A percentile compares a stretch with the other conserved stretches of the same genome.
Conservation (phyloP, 192 early-diverging fungal genomes). For the Coemansia sp. region DNA sequence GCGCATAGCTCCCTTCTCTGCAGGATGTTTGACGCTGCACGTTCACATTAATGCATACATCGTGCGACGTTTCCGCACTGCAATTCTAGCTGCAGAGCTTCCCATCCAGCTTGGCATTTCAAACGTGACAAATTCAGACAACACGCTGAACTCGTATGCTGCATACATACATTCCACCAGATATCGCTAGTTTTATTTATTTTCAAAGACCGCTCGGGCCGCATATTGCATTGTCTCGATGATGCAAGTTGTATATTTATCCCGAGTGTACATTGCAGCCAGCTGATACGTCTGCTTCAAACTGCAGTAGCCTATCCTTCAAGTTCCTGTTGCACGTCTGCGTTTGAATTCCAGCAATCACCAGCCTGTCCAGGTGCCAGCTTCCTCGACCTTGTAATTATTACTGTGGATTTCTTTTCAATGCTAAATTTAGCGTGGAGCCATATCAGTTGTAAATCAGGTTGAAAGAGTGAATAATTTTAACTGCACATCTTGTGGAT, state of each 20-base stretch:
- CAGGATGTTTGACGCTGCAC: conserved; percentile 5
- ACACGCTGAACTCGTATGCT: background rate
- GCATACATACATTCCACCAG: conserved; percentile 3
- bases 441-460: background rate
- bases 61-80: background rate
- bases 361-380: too few species aligned
- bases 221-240: too few species aligned
- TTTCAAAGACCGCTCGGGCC: background rate
- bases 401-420: background rate
- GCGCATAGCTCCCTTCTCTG: background rate
- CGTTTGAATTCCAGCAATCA: background rate
- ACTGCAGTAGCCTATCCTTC: background rate
- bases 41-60: conserved; percentile 8
- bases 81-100: background rate
- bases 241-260: too few species aligned
- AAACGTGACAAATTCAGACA: background rate
- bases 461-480: background rate
- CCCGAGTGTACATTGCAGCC: background rate
- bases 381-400: background rate
- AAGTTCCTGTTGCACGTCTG: background rate
- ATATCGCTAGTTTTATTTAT: background rate
- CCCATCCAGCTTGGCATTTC: background rate
- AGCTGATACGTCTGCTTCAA: background rate
- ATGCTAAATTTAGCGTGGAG: background rate
- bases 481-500: background rate